phyloP scores from a whole-genome alignment of 23 red algal genomes.

The Cyanidioschyzon merolae region DNA sequence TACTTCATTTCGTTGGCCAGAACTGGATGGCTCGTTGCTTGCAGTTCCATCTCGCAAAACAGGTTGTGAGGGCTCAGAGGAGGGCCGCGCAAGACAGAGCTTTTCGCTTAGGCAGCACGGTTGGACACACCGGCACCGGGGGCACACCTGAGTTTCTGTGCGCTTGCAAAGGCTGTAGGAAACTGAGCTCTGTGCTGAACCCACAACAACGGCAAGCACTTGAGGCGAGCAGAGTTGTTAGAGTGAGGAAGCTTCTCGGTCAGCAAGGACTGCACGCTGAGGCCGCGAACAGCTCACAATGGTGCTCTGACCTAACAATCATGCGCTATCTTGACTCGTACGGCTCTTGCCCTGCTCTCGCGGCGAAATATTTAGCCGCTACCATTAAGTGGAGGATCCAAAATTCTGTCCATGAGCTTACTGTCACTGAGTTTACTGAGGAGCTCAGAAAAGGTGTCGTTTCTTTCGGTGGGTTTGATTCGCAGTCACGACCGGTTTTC shows the following conservation, averaged over 20 bases:
- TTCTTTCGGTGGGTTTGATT: slow-evolving; percentile 2
- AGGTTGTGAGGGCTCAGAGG: background rate
- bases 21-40: background rate
- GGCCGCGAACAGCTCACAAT: background rate
- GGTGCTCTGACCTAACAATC: background rate
- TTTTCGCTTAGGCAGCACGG: background rate
- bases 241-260: background rate
- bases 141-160: background rate
- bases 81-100: background rate
- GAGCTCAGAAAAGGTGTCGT: background rate
- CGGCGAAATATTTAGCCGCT: background rate
- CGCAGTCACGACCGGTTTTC: background rate
- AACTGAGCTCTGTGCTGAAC: background rate
- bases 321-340: background rate
- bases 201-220: background rate
- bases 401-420: background rate
- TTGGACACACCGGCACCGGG: background rate
- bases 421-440: background rate
- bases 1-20: background rate
- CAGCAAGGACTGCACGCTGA: slow-evolving; percentile 1
- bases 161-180: background rate
- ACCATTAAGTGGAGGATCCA: slow-evolving; percentile 3
- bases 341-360: background rate
- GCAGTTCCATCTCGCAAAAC: background rate
- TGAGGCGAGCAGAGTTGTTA: background rate